Evolutionary conservation across 2,329 filamentous ascomycete species (phyloP), one percentile per base, ranked within the genome.

Genomic region (Aureobasidium mangrovei): DNA sequence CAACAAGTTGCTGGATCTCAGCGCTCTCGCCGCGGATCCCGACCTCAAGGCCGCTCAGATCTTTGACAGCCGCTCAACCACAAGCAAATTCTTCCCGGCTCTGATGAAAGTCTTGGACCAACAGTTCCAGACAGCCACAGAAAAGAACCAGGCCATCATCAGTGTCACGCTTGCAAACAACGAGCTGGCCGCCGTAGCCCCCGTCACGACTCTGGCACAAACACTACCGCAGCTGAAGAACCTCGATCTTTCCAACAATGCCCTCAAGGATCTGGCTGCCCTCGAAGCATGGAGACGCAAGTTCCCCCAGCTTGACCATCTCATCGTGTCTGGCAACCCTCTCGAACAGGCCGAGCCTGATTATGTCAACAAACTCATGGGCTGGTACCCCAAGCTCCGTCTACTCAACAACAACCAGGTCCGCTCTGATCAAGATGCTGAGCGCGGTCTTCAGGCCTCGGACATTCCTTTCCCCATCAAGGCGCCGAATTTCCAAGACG

Each of bases 31-130:
- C 32, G 74, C 79, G 45, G 91, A 97, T 63, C 72, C 81, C 2
- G 80, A 84, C 56, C 78, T 97, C 4, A 75, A 83, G 53, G 76
- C 79, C 40, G 83, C 90, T 69, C 87, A 87, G 36, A 86, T 91
- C 63, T 90, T 95, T 66, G 79, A 82, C 58, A 81, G 75, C 56
- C 80, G 79, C 56, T 82, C 84, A 3, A 84, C 83, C 1, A 83
- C 86, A 43, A 80, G 86, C 59, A 98, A 96, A 68, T 87, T 95
- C 58, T 96, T 97, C 72, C 88, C 87, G 51, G 91, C 88, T 1
- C 77, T 97, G 58, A 95, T 97, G 87, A 83, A 82, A 56, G 83
- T 96, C 44, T 90, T 88, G 67, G 84, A 94, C 52, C 74, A 81
- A 57, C 79, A 85, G 18, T 95, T 95, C 73, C 83, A 85, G 60